Base-by-base conservation (phyloP, 805 yeast genomes). In the Starmera dryadoides region DNA sequence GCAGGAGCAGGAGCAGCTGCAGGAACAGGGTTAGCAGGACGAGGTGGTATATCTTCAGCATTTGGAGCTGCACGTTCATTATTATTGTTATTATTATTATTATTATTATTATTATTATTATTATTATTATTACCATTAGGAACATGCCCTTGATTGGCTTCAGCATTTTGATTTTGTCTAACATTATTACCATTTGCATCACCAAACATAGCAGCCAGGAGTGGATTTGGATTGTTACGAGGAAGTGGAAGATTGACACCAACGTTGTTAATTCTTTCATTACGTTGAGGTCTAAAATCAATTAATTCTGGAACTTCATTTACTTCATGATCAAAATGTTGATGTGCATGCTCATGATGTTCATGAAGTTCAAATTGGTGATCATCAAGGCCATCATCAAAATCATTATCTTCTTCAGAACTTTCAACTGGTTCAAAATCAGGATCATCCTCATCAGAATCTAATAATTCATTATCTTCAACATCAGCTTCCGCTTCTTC, bases 361-460 rank as follows among this genome's bases (percentile, higher is more conserved):
- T 25, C 28, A n/a, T n/a, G n/a, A n/a, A n/a, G n/a, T n/a, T n/a
- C n/a, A n/a, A n/a, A n/a, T 12, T 8, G n/a, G 9, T 25, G n/a
- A 25, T 25, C 28, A 5, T 25, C 28, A 11, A 4, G 11, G n/a
- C 12, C 28, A 10, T 25, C 28, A 25, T 10, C 11, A 25, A n/a
- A 25, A 25, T 25, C 28, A 10, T 11, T 4, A n/a, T 25, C 28
- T 25, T 48, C 48, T 9, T 33, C 30, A 26, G 40, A 52, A 10
- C 49, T 49, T 15, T 41, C 44, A 30, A 43, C 47, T 16, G 53
- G 55, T n/a, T 35, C 46, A 17, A 55, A 52, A 43, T 60, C 60
- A 7, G 58, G 58, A 37, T 60, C 62, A 15, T 50, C 59, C 22
- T 55, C 56, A 3, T 49, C 58, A 17, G 50, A 54, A 30, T 41